Evolutionary conservation across 1,284 basidiomycete genomes (phyloP).

Genomic region (Ganoderma meredithae): DNA sequence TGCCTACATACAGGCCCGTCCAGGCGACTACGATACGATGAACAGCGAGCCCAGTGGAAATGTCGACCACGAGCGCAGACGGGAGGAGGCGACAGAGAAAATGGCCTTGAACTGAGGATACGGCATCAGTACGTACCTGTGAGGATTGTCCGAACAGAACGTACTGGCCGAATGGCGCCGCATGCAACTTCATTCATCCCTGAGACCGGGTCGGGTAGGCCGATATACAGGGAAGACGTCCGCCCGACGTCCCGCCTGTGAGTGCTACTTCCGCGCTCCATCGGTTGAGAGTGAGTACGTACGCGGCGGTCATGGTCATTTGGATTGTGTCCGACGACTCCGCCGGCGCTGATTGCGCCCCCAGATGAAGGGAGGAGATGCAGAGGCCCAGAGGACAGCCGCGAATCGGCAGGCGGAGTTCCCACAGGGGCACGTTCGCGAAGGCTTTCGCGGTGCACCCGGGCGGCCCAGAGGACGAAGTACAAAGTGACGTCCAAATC

Average conservation of each 20-base stretch:
- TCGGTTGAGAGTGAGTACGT: neutral
- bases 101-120: neutral
- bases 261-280: neutral
- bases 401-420: slow-evolving; percentile 14
- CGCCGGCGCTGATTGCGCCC: neutral
- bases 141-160: neutral
- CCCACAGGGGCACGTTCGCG: slow-evolving; percentile 26
- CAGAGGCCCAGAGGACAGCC: neutral
- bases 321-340: neutral
- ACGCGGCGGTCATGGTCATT: neutral
- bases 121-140: neutral
- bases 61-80: neutral
- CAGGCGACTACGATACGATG: neutral
- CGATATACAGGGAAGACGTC: neutral
- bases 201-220: neutral
- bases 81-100: neutral
- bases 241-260: neutral
- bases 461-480: slow-evolving; percentile 16
- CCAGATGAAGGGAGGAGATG: neutral
- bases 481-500: slow-evolving; percentile 31
- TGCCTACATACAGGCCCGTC: neutral
- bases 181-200: neutral
- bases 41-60: neutral
- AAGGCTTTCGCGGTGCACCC: slow-evolving; percentile 20
- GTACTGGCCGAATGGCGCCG: neutral